Conservation (phyloP, 305 asterid species). For the Rubia peregrina region DNA sequence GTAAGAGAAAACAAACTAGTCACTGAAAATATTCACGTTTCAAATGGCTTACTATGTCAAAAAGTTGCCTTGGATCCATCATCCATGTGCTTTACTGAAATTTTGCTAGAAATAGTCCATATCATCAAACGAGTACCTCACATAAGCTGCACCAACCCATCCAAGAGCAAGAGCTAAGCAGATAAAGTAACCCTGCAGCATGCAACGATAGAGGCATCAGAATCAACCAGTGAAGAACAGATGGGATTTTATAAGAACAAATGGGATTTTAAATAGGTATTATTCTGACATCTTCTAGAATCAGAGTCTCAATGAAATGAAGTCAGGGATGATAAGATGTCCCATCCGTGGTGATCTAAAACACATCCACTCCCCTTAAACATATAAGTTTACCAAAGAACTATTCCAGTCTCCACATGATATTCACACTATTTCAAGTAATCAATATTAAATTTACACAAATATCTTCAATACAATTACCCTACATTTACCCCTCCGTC, state of each 20-base stretch:
- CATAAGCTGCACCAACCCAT: slow-evolving; percentile 86
- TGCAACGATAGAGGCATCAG: background rate
- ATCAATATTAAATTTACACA: background rate
- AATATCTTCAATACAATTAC: background rate
- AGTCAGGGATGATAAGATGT: background rate
- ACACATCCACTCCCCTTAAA: background rate
- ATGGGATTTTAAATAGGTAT: background rate
- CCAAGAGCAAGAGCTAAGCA: slow-evolving; percentile 90
- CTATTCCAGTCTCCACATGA: background rate
- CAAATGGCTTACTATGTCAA: slow-evolving; percentile 3
- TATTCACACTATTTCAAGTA: background rate
- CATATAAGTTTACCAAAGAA: background rate
- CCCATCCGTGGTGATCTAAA: background rate
- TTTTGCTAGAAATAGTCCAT: background rate
- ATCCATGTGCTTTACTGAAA: background rate
- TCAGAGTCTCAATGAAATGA: background rate
- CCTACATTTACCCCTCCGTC: background rate
- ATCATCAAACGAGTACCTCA: slow-evolving; percentile 46
- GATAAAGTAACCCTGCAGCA: slow-evolving; percentile 64
- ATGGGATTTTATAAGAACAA: background rate
- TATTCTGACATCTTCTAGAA: background rate
- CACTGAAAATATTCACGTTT: slow-evolving; percentile 13
- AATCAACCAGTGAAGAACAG: background rate
- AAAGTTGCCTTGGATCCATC: background rate
- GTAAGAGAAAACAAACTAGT: slow-evolving; percentile 24